Evolutionary conservation across 371 early-diverging fungal genomes (phyloP), one percentile per base, ranked within the genome.

Genomic region (Mucor saturninus): DNA sequence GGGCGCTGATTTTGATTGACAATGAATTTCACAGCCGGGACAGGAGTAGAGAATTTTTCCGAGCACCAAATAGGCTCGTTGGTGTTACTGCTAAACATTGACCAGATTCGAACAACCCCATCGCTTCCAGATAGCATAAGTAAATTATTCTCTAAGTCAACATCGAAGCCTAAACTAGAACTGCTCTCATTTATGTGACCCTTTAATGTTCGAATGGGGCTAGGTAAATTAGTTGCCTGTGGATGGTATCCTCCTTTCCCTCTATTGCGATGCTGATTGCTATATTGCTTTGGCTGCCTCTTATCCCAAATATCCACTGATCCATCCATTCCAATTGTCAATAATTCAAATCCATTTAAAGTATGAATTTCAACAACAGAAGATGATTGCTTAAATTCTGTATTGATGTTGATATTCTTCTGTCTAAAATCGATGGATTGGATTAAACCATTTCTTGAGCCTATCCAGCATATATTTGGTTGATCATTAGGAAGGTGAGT

Each of bases 91-190:
- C 46, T 53, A n/a, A 48, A n/a, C 0, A 71, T 26, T 1, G 74
- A 76, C 77, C 77, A 76, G 13, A 76, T 49, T 3, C 72, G 64
- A 0, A 76, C 61, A 10, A 54, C 53, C 1, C 62, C 51, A 57
- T 71, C 71, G 51, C 54, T 53, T 5, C 73, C 74, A 26, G 69
- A 52, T 4, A 58, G 26, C 45, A 68, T 54, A 8, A 76, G 14
- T 1, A 73, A 6, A 4, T 67, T 48, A n/a, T 56, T 63, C 2
- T 59, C 40, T 8, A 39, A 38, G 51, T 71, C 67, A 5, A 69
- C 30, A 55, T 76, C 77, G 30, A 64, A 61, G 0, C 65, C 74
- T 32, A 76, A 37, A 38, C 54, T 48, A 1, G 48, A 66, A 0
- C 21, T 54, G 14, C 53, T 59, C 32, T 55, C 59, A 58, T 70